Conservation (phyloP, 176 grass and related monocot genomes). For the Lolium multiflorum region DNA sequence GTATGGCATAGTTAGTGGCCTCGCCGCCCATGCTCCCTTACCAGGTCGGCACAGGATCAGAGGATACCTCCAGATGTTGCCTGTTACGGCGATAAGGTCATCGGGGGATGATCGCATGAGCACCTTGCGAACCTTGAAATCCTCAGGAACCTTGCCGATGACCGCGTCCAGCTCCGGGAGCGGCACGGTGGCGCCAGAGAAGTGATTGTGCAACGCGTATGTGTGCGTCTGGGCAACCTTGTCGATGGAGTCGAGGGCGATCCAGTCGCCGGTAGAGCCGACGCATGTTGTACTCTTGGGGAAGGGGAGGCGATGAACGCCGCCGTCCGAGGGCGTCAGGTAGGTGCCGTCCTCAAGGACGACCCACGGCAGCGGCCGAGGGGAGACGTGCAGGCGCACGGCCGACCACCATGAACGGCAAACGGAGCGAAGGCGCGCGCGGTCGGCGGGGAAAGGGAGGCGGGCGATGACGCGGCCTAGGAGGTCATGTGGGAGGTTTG, state of each 20-base stretch:
- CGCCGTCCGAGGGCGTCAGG: background rate
- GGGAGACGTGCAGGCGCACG: background rate
- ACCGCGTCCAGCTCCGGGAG: background rate
- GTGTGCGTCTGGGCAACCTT: background rate
- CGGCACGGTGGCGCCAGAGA: background rate
- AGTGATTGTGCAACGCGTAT: background rate
- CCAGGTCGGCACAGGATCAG: background rate
- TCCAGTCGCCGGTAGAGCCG: background rate
- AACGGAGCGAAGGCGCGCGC: background rate
- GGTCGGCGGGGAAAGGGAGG: background rate
- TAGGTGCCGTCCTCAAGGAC: background rate
- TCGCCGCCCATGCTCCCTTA: background rate
- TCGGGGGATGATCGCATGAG: background rate
- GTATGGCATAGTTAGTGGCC: background rate
- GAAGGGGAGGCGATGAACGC: background rate
- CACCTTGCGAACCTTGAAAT: background rate
- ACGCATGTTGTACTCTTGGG: background rate
- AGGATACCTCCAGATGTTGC: background rate
- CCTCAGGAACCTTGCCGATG: background rate
- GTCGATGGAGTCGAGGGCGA: background rate
- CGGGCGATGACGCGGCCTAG: background rate
- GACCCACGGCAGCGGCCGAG: background rate
- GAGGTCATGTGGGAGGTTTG: background rate
- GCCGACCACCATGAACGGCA: background rate
- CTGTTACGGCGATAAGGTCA: background rate